Evolutionary conservation across 2,329 filamentous ascomycete genomes (phyloP).

Genomic region (Aspergillus hiratsukae): DNA sequence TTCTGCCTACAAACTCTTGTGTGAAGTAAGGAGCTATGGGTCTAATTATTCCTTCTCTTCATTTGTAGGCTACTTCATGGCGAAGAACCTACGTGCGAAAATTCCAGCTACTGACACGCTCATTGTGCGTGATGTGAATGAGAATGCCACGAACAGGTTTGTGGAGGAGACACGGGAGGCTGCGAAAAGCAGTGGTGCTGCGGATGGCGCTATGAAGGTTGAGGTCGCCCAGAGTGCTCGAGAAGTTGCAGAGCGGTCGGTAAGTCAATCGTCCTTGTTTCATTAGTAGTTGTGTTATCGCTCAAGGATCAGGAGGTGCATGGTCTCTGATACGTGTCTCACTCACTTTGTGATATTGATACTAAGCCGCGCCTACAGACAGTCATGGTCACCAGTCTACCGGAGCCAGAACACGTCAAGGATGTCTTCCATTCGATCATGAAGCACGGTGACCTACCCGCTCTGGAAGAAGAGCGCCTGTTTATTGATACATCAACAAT

Average conservation of each 20-base stretch:
- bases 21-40: neutral
- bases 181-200: constrained; percentile 22
- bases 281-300: neutral
- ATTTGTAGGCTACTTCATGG: constrained; percentile 64
- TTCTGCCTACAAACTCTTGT: neutral
- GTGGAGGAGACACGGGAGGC: constrained; percentile 46
- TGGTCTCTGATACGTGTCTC: neutral
- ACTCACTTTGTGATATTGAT: neutral
- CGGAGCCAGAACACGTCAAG: constrained; percentile 82
- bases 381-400: constrained; percentile 81
- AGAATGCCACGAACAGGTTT: constrained; percentile 53
- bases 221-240: constrained; percentile 54
- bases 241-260: constrained; percentile 63
- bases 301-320: neutral
- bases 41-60: constrained; percentile 3
- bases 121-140: constrained; percentile 63
- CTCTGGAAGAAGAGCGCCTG: constrained; percentile 58
- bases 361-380: constrained; percentile 52
- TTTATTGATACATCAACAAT: constrained; percentile 98
- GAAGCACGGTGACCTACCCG: constrained; percentile 49
- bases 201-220: constrained; percentile 44
- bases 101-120: constrained; percentile 59
- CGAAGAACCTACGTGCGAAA: constrained; percentile 64
- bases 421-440: constrained; percentile 76
- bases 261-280: constrained; percentile 40